Percentiles rank a stretch among this genome's conserved stretches.
Evolutionary conservation across 306 rosid genomes (phyloP).

Genomic region (Vicia villosa): DNA sequence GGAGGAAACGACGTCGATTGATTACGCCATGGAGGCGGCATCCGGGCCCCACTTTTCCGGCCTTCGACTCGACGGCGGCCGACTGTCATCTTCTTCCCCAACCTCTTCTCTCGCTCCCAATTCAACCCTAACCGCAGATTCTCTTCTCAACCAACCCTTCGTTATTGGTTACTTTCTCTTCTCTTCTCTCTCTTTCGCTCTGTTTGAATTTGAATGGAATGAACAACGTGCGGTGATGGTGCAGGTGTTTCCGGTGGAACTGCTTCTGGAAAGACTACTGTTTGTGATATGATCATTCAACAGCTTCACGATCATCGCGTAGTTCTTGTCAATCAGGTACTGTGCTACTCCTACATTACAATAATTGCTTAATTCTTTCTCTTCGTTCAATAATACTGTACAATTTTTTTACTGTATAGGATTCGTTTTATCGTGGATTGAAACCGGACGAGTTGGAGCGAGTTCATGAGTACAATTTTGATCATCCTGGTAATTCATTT

Average conservation of each 20-base stretch:
- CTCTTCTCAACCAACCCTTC: constrained; percentile 69
- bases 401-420: constrained; percentile 40
- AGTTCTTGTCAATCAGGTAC: constrained; percentile 90
- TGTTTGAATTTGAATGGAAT: neutral
- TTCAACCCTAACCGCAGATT: constrained; percentile 46
- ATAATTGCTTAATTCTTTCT: neutral
- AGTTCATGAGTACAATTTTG: constrained; percentile 90
- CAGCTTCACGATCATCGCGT: constrained; percentile 99
- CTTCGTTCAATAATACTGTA: neutral
- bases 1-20: constrained; percentile 72
- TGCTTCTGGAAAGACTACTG: constrained; percentile 98
- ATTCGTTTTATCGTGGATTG: constrained; percentile 95
- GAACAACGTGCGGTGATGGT: constrained; percentile 15
- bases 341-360: constrained; percentile 1
- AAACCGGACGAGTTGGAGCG: constrained; percentile 76
- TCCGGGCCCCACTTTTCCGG: constrained; percentile 96
- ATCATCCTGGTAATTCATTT: constrained; percentile 76
- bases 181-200: neutral
- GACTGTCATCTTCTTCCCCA: constrained; percentile 48
- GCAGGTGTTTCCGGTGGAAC: constrained; percentile 98
- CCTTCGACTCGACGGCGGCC: constrained; percentile 76
- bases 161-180: constrained; percentile 65
- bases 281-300: constrained; percentile 97
- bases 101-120: constrained; percentile 44
- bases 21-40: constrained; percentile 90